These are phyloP conservation scores for Cucumis hystrix DNA, from an alignment of 306 rosid genomes.

Conservation along the genomic window DNA sequence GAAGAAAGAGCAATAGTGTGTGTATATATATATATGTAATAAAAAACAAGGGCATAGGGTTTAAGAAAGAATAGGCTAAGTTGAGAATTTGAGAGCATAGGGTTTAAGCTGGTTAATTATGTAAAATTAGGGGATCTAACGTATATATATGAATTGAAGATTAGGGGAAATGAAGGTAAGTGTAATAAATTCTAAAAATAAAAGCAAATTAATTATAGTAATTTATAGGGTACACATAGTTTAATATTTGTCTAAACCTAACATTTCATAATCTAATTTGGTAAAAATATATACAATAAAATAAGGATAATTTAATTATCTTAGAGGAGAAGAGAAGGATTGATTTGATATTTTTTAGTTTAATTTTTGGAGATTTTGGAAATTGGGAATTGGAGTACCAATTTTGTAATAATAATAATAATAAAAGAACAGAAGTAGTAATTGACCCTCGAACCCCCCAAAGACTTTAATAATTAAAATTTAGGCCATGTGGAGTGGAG, in stretches of 20 bases:
- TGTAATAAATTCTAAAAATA: neutral
- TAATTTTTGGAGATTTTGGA: neutral
- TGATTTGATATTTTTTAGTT: neutral
- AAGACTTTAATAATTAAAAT: neutral
- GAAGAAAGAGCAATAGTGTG: no score
- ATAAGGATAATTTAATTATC: neutral
- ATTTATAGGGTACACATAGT: no score
- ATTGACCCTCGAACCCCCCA: neutral
- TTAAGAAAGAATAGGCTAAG: no score
- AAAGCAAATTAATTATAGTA: neutral
- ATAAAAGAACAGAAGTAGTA: neutral
- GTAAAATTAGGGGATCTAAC: no score
- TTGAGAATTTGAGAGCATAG: no score
- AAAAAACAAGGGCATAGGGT: no score
- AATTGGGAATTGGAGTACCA: neutral
- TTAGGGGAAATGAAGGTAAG: neutral
- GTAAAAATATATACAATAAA: neutral
- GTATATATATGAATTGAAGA: no score
- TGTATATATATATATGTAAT: no score
- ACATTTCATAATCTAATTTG: no score
- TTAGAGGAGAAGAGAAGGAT: neutral
- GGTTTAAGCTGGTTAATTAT: no score
- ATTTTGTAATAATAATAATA: neutral
- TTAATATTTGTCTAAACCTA: neutral
- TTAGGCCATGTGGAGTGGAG: slow-evolving; percentile 15